These are phyloP conservation scores for Sarocladiaceae sp. DNA, from an alignment of 2,329 filamentous ascomycete species.

Conservation along the genomic window DNA sequence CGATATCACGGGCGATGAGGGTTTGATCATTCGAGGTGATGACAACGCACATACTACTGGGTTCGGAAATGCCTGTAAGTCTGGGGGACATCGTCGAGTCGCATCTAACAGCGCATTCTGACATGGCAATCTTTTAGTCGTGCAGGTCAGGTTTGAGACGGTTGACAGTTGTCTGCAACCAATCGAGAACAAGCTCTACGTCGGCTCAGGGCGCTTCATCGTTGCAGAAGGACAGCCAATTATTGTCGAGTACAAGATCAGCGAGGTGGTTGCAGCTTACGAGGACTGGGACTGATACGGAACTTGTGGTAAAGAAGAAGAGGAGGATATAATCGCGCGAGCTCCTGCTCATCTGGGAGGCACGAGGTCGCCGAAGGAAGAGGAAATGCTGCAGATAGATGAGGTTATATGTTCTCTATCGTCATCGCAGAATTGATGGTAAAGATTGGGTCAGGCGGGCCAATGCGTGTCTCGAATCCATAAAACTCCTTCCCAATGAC, in stretches of 20 bases:
- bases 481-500: slow-evolving; percentile 9
- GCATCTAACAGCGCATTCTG: too few relatives aligned
- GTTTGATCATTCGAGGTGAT: slow-evolving; percentile 27
- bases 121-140: slow-evolving; percentile 21
- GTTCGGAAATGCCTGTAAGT: slow-evolving; percentile 35
- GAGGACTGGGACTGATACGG: slow-evolving; percentile 8
- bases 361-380: neutral
- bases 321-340: too few relatives aligned
- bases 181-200: slow-evolving; percentile 34
- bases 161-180: slow-evolving; percentile 28
- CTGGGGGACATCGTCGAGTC: too few relatives aligned
- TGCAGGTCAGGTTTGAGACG: slow-evolving; percentile 34
- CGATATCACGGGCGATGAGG: slow-evolving; percentile 26
- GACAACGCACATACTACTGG: slow-evolving; percentile 31
- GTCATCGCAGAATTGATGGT: neutral
- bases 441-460: neutral
- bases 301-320: neutral
- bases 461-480: slow-evolving; percentile 7
- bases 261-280: slow-evolving; percentile 28
- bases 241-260: slow-evolving; percentile 39
- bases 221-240: slow-evolving; percentile 27
- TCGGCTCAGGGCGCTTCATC: slow-evolving; percentile 36
- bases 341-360: too few relatives aligned
- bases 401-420: neutral
- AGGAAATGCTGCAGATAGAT: neutral